Conservation (phyloP, 2,329 filamentous ascomycete genomes). For the Neonectria punicea region DNA sequence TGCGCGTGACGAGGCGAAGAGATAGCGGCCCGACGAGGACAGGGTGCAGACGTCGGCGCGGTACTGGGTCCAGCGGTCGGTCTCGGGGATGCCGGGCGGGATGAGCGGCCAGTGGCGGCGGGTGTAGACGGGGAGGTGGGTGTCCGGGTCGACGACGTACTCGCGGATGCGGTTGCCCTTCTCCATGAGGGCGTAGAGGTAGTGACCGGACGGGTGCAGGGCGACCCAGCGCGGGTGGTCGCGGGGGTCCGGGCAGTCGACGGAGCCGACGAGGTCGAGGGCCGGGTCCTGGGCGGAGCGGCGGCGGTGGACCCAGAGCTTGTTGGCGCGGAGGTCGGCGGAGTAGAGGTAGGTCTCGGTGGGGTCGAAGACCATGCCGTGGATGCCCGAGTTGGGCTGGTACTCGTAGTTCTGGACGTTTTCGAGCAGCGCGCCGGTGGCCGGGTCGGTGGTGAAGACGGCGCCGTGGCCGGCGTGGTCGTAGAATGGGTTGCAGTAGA, state of each 20-base stretch:
- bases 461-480: constrained; percentile 84
- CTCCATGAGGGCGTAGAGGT: constrained; percentile 90
- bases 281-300: constrained; percentile 49
- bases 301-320: constrained; percentile 87
- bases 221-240: constrained; percentile 93
- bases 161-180: constrained; percentile 86
- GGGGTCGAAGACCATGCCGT: constrained; percentile 85
- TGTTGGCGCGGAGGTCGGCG: constrained; percentile 80
- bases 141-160: constrained; percentile 80
- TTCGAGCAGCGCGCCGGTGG: constrained; percentile 65
- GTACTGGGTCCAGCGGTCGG: constrained; percentile 69
- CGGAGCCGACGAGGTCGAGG: constrained; percentile 75
- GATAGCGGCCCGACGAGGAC: constrained; percentile 74
- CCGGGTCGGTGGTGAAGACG: constrained; percentile 71
- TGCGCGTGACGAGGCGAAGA: constrained; percentile 86
- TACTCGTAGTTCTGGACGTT: constrained; percentile 81
- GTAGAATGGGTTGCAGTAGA: constrained; percentile 94
- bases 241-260: constrained; percentile 74
- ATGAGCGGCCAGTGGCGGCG: constrained; percentile 81
- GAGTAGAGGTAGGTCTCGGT: constrained; percentile 81
- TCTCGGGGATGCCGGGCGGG: constrained; percentile 71
- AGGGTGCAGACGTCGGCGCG: constrained; percentile 86
- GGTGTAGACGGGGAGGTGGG: constrained; percentile 82
- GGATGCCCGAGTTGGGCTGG: constrained; percentile 75
- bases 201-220: constrained; percentile 80